phyloP scores from a whole-genome alignment of 768 basidiomycete genomes.

The Trametes villosa region DNA sequence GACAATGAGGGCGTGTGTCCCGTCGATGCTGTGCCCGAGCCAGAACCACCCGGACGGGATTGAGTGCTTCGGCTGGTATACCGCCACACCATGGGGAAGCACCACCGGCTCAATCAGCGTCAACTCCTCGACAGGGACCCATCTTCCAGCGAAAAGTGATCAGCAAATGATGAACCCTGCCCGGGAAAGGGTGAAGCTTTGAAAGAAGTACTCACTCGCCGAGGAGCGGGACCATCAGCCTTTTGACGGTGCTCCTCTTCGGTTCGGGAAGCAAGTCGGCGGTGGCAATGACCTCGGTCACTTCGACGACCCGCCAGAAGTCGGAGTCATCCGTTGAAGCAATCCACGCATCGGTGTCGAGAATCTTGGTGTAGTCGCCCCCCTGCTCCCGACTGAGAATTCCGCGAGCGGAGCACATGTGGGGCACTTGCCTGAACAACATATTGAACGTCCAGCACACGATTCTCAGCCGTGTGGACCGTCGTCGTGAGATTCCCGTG shows the following conservation, averaged over 20 bases:
- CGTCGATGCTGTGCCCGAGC: conserved; percentile 3
- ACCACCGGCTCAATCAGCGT: background rate
- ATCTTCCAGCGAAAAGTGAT: background rate
- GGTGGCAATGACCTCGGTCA: background rate
- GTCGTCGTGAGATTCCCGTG: background rate
- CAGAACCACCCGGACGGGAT: background rate
- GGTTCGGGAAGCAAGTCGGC: conserved; percentile 6
- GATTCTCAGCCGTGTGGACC: background rate
- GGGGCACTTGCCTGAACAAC: background rate
- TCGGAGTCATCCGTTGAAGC: background rate
- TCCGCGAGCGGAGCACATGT: background rate
- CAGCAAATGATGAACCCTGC: background rate
- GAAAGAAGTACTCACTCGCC: background rate
- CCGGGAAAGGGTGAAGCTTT: background rate
- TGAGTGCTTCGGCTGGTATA: background rate
- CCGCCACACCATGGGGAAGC: background rate
- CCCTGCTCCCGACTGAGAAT: background rate
- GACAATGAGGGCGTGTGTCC: background rate
- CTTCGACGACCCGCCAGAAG: conserved; percentile 5
- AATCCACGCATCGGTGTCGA: conserved; percentile 1
- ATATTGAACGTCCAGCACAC: background rate
- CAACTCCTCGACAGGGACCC: background rate
- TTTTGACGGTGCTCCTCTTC: background rate
- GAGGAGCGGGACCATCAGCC: background rate
- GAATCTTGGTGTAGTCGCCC: conserved; percentile 8